Conservation (phyloP, 202 grass and related monocot genomes). For the Bolboschoenoplectus hybrid region DNA sequence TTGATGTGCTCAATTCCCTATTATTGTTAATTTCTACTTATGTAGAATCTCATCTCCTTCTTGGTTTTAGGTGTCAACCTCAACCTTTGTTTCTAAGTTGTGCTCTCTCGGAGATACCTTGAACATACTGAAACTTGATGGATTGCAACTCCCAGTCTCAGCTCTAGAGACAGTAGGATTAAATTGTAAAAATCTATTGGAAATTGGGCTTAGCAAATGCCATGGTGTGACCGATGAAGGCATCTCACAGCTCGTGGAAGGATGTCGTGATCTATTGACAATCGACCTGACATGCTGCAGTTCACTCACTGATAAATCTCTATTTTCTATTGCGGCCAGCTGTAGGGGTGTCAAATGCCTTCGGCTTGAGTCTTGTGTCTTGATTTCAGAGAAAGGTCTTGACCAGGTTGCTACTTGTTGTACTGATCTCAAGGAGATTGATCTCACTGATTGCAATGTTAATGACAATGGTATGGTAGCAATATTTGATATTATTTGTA, state of each 20-base stretch:
- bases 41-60: neutral
- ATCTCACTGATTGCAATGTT: constrained; percentile 91
- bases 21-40: constrained; percentile 7
- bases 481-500: neutral
- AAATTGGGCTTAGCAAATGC: constrained; percentile 95
- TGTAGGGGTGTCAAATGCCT: constrained; percentile 77
- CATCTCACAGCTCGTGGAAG: constrained; percentile 68
- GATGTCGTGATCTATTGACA: constrained; percentile 57
- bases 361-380: constrained; percentile 72
- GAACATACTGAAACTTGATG: constrained; percentile 75
- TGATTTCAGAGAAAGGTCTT: constrained; percentile 82
- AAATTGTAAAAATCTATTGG: constrained; percentile 68
- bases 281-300: constrained; percentile 88
- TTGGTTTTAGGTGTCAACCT: constrained; percentile 61
- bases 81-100: constrained; percentile 70
- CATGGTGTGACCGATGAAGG: constrained; percentile 72
- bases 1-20: neutral
- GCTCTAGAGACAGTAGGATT: constrained; percentile 58
- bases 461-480: constrained; percentile 60
- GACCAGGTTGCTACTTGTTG: constrained; percentile 57
- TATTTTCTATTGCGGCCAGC: constrained; percentile 70
- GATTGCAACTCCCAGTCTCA: constrained; percentile 66
- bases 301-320: constrained; percentile 59
- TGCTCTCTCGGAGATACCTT: constrained; percentile 61
- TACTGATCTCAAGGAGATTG: constrained; percentile 76